phyloP scores from a whole-genome alignment of 768 basidiomycete genomes.

The Rhizopogon sp. region DNA sequence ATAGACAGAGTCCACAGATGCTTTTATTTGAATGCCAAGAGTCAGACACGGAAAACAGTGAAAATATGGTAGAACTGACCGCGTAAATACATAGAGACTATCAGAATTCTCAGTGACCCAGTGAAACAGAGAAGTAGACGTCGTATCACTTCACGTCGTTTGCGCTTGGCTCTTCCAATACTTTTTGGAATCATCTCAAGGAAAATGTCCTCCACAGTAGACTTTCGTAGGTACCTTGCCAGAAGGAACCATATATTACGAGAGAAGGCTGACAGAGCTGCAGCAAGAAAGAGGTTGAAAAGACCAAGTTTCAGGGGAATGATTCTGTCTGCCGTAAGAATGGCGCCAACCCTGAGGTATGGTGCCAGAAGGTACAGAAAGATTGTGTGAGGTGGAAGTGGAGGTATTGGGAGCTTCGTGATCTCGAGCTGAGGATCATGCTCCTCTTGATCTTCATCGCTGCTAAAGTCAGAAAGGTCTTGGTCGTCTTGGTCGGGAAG shows the following conservation, averaged over 20 bases:
- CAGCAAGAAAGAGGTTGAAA: slow-evolving; percentile 45
- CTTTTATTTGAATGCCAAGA: slow-evolving; percentile 26
- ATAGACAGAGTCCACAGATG: slow-evolving; percentile 47
- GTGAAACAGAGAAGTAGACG: slow-evolving; percentile 39
- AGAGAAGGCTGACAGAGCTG: slow-evolving; percentile 53
- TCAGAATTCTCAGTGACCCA: slow-evolving; percentile 40
- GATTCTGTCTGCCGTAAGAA: slow-evolving; percentile 48
- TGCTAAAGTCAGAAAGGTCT: slow-evolving; percentile 29
- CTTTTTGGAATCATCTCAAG: slow-evolving; percentile 55
- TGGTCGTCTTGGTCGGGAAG: slow-evolving; percentile 49
- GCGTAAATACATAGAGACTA: slow-evolving; percentile 60
- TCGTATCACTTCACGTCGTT: slow-evolving; percentile 39
- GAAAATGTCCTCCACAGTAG: slow-evolving; percentile 62
- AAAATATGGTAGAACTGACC: slow-evolving; percentile 37
- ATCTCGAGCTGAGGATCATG: slow-evolving; percentile 2
- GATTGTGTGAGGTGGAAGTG: slow-evolving; percentile 51
- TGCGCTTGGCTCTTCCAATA: slow-evolving; percentile 41
- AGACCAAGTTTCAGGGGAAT: slow-evolving; percentile 47
- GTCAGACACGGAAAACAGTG: slow-evolving; percentile 8
- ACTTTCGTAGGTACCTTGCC: slow-evolving; percentile 62
- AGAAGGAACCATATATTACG: slow-evolving; percentile 76
- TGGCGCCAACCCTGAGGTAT: slow-evolving; percentile 66
- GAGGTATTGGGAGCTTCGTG: slow-evolving; percentile 27
- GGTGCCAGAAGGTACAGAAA: slow-evolving; percentile 69
- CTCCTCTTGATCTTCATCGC: slow-evolving; percentile 38